Percentiles rank a stretch among this genome's conserved stretches.
Evolutionary conservation across 1,139 yeast genomes (phyloP).

Genomic region (Suhomyces taliae): DNA sequence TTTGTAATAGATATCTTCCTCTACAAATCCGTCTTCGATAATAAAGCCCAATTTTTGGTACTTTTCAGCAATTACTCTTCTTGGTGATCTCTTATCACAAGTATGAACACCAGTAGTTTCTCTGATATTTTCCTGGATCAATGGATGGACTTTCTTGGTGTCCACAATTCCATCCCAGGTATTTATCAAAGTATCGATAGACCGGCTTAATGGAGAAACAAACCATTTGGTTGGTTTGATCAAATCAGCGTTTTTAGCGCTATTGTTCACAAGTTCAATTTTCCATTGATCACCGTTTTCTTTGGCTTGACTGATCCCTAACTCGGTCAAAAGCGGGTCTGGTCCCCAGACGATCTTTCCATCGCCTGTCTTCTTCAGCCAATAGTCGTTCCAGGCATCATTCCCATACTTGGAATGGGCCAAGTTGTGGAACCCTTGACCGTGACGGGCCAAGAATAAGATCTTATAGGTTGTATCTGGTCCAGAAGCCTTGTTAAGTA

Average conservation of each 20-base stretch:
- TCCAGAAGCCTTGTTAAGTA: slow-evolving; percentile 28
- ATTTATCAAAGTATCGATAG: slow-evolving; percentile 37
- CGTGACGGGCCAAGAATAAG: slow-evolving; percentile 46
- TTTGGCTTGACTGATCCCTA: slow-evolving; percentile 41
- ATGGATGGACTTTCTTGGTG: slow-evolving; percentile 25
- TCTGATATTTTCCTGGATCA: slow-evolving; percentile 42
- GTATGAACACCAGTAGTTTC: slow-evolving; percentile 48
- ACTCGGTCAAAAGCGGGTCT: slow-evolving; percentile 44
- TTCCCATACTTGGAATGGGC: slow-evolving; percentile 46
- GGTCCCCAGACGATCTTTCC: slow-evolving; percentile 50
- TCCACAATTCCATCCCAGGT: slow-evolving; percentile 31
- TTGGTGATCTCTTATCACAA: slow-evolving; percentile 44
- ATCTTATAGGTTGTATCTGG: slow-evolving; percentile 33
- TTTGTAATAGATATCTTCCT: slow-evolving; percentile 40
- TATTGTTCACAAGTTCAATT: slow-evolving; percentile 14
- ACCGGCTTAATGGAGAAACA: slow-evolving; percentile 39
- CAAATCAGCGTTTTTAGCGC: slow-evolving; percentile 27
- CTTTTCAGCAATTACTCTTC: slow-evolving; percentile 30
- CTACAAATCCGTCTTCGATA: slow-evolving; percentile 41
- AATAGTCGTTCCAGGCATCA: slow-evolving; percentile 43
- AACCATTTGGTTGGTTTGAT: slow-evolving; percentile 33
- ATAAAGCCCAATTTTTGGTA: slow-evolving; percentile 27
- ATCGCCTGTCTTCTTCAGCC: slow-evolving; percentile 45
- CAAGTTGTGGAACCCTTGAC: slow-evolving; percentile 48
- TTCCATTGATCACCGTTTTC: slow-evolving; percentile 22